These are phyloP conservation scores for Trametes villosa DNA, from an alignment of 768 basidiomycete genomes.

Conservation along the genomic window DNA sequence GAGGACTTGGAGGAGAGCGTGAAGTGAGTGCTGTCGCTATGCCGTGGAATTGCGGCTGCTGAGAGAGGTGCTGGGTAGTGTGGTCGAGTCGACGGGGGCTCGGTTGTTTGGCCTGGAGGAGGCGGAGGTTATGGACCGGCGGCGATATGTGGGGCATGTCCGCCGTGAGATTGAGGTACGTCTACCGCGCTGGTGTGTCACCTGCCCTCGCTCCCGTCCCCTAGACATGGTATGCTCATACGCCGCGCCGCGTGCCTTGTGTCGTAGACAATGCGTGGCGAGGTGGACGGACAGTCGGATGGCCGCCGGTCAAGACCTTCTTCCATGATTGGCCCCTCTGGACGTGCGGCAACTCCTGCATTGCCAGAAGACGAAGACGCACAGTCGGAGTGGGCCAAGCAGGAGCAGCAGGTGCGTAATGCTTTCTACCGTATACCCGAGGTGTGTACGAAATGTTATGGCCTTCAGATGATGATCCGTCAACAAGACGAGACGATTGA, in stretches of 20 bases:
- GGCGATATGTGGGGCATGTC: slow-evolving; percentile 77
- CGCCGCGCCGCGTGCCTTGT: slow-evolving; percentile 28
- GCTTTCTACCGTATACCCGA: neutral
- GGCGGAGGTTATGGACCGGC: slow-evolving; percentile 72
- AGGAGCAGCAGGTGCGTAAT: slow-evolving; percentile 86
- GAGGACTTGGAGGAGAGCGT: slow-evolving; percentile 96
- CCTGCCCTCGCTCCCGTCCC: neutral
- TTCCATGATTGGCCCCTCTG: slow-evolving; percentile 24
- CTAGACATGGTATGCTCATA: neutral
- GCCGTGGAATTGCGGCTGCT: neutral
- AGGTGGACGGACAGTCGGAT: slow-evolving; percentile 45
- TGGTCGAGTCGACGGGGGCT: slow-evolving; percentile 85
- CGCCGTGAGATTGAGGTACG: slow-evolving; percentile 80
- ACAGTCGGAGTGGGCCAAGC: slow-evolving; percentile 78
- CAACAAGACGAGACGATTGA: slow-evolving; percentile 91
- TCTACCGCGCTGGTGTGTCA: slow-evolving; percentile 8
- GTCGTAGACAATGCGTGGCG: slow-evolving; percentile 75
- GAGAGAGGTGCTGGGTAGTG: slow-evolving; percentile 46
- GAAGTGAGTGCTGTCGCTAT: slow-evolving; percentile 50
- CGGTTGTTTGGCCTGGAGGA: slow-evolving; percentile 84
- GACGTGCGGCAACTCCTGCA: slow-evolving; percentile 6
- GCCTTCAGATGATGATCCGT: slow-evolving; percentile 72
- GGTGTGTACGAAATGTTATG: neutral
- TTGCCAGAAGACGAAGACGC: slow-evolving; percentile 51
- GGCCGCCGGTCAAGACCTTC: slow-evolving; percentile 30